Evolutionary conservation across 163 green algal genomes (phyloP), one percentile per base, ranked within the genome.

Genomic region (Scenedesmus sp.): DNA sequence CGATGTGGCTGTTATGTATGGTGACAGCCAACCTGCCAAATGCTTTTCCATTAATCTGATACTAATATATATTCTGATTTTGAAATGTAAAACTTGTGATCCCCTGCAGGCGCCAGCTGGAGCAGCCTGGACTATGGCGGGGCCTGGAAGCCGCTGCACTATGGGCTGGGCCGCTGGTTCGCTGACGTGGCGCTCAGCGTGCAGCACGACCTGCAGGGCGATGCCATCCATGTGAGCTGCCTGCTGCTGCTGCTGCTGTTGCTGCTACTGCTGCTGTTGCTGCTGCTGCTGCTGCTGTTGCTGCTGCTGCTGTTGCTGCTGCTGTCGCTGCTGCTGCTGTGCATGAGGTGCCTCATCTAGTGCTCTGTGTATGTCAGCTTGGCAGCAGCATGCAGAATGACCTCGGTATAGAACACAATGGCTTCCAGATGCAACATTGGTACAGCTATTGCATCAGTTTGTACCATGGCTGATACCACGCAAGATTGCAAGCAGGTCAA

Each of bases 21-120:
- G 34, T 46, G 34, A 46, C 34, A 46, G 34, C 34, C 34, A 46
- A 46, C 34, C 34, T 46, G 34, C 59, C 10, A 64, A 64, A 9
- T 9, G 59, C 10, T 64, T 64, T 64, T 15, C 10, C 59, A 64
- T 64, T 64, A 70, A 23, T 20, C 10, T 70, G 62, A 10, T 23
- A 70, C 10, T 70, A 0, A 56, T 12, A 13, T 46, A 46, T 4
- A n/a, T 89, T 57, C 62, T 64, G n/a, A 62, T 82, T 46, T 46
- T 46, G 34, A 46, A 46, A 46, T 46, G 34, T 46, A 46, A 46
- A 46, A 46, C 34, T 46, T 70, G 62, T 76, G 79, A 60, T 54
- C 7, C 26, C 20, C 7, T 60, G 4, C 87, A 93, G 95, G 87
- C 23, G 82, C 91, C 2, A 92, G 92, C 64, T 95, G 93, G 93